Evolutionary conservation across 768 basidiomycete genomes (phyloP).

Genomic region (Lentinula detonsa): DNA sequence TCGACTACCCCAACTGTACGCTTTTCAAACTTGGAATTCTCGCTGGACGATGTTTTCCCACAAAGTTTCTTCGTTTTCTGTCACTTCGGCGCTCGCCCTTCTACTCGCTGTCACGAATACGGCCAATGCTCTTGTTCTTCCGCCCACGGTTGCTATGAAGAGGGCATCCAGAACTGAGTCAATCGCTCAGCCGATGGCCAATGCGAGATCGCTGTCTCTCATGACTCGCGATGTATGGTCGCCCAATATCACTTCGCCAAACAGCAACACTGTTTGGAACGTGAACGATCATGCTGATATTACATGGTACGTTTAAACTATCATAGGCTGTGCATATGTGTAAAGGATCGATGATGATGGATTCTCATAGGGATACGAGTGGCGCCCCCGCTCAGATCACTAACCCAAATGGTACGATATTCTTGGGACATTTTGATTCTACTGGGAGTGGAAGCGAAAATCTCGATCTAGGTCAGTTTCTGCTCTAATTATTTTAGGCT

Average conservation of each 20-base stretch:
- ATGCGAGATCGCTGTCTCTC: conserved; percentile 1
- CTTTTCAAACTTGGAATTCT: conserved; percentile 6
- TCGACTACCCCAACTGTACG: conserved; percentile 11
- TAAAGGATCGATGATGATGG: background rate
- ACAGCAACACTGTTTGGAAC: conserved; percentile 31
- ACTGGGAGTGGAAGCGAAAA: conserved; percentile 35
- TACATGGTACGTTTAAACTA: conserved; percentile 32
- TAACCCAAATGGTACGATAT: conserved; percentile 33
- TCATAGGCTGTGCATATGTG: conserved; percentile 1
- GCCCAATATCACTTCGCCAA: conserved; percentile 36
- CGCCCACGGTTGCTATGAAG: conserved; percentile 17
- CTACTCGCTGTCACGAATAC: conserved; percentile 11
- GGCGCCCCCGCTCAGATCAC: conserved; percentile 24
- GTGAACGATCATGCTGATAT: conserved; percentile 28
- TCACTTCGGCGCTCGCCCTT: conserved; percentile 15
- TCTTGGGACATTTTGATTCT: conserved; percentile 37
- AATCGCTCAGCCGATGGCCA: background rate
- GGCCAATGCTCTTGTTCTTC: conserved; percentile 20
- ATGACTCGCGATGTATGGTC: conserved; percentile 28
- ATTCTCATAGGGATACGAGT: conserved; percentile 31
- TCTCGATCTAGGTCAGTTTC: conserved; percentile 34
- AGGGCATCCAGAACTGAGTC: background rate
- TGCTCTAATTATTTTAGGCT: background rate
- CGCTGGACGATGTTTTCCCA: conserved; percentile 29
- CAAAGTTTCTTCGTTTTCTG: conserved; percentile 13